Base-by-base conservation (phyloP, 2,329 filamentous ascomycete species). In the Diaporthe vaccinii region DNA sequence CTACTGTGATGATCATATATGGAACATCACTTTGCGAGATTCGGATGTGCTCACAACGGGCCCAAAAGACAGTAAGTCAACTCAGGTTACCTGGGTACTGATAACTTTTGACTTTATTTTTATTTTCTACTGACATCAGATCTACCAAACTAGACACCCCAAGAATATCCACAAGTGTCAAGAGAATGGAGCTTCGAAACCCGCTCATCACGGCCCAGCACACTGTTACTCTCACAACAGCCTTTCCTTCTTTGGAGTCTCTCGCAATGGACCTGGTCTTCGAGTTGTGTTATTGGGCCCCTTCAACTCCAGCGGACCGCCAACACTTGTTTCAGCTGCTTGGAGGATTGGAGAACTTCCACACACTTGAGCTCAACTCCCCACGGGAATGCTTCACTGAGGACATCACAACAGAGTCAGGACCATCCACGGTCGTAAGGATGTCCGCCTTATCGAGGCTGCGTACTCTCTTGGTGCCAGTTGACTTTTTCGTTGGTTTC, bases 151-250 rank as follows among this genome's bases (percentile, higher is more conserved):
- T 20, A 28, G 39, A 5, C 7, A 10, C 4, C n/a, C 3, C 4
- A 2, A 1, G 1, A 39, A 10, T 28, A 14, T 44, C 58, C 6
- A 20, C n/a, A 20, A 25, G 36, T 28, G 58, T 62, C n/a, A 62
- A 62, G 58, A 44, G 3, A 10, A 17, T 44, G 12, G n/a, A 28
- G 14, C 7, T 62, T 20, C n/a, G 12, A 10, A 1, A 25, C 14
- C 4, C 4, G 8, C 2, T 0, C 0, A 7, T 25, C 22, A 12
- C 0, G 1, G 28, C 14, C n/a, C 0, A 28, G 1, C 3, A 62
- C n/a, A 10, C 20, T 1, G 2, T 14, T 7, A 14, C 3, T 25
- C 14, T 62, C 36, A 20, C 36, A 25, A 39, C 12, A 31, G 58
- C 36, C 15, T 62, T 44, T 28, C 58, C 58, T 14, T 62, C 36